A percentile compares a stretch with the other conserved stretches of the same genome.
Evolutionary conservation across 2,329 filamentous ascomycete species (phyloP).

Genomic region (Setomelanomma holmii): DNA sequence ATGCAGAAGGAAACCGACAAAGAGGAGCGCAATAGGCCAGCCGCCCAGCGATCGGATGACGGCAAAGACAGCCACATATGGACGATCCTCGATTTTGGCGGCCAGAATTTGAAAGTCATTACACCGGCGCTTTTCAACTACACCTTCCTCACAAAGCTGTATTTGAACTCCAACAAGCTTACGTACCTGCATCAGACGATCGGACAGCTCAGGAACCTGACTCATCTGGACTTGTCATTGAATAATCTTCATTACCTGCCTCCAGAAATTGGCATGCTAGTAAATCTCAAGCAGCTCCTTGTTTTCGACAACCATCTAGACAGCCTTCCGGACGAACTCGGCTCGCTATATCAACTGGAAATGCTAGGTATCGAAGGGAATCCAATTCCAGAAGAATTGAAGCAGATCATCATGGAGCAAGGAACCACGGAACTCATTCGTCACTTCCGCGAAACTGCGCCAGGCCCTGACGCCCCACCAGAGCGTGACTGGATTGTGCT

Average conservation of each 20-base stretch:
- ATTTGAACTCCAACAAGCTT: constrained; percentile 92
- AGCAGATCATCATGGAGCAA: constrained; percentile 82
- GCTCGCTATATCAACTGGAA: constrained; percentile 86
- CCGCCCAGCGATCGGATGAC: constrained; percentile 59
- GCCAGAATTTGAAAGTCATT: constrained; percentile 89
- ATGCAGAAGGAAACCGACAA: constrained; percentile 57
- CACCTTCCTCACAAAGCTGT: constrained; percentile 87
- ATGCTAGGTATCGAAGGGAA: constrained; percentile 93
- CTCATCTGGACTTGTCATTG: constrained; percentile 84
- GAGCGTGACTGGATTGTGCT: constrained; percentile 82
- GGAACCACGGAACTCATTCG: constrained; percentile 87
- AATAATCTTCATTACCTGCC: constrained; percentile 86
- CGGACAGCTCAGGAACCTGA: constrained; percentile 80
- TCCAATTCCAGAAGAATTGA: constrained; percentile 76
- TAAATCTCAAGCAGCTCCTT: constrained; percentile 82
- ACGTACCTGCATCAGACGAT: constrained; percentile 79
- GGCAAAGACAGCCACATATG: constrained; percentile 71
- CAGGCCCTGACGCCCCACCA: constrained; percentile 77
- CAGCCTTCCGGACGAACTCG: constrained; percentile 83
- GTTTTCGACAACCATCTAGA: constrained; percentile 91
- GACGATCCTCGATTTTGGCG: constrained; percentile 92
- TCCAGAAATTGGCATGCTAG: constrained; percentile 94
- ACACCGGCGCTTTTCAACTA: constrained; percentile 82
- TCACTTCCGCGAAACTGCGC: constrained; percentile 81
- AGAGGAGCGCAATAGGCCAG: constrained; percentile 70